Evolutionary conservation across 352 stramenopile genomes (phyloP).

Genomic region (Pythium utonaiense): DNA sequence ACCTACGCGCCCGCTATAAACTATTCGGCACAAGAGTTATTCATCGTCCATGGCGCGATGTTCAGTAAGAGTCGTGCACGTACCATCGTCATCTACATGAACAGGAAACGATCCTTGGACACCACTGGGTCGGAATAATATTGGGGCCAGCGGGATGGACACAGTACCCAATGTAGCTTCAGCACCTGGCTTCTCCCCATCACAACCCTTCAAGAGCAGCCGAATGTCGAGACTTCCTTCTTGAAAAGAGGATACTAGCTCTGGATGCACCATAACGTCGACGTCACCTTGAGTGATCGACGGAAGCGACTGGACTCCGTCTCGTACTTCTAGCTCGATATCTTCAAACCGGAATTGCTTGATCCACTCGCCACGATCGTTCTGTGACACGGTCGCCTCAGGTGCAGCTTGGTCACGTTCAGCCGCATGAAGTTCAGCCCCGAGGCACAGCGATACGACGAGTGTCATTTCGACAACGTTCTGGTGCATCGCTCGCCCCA

Average conservation of each 20-base stretch:
- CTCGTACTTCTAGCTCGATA: constrained; percentile 8
- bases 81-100: constrained; percentile 23
- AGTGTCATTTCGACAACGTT: constrained; percentile 1
- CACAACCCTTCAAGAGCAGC: constrained; percentile 2
- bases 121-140: constrained; percentile 40
- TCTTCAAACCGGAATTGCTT: constrained; percentile 18
- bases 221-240: constrained; percentile 13
- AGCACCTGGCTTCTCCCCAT: background rate
- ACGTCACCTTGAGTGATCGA: constrained; percentile 17
- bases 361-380: constrained; percentile 9
- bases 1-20: constrained; percentile 10
- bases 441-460: constrained; percentile 9
- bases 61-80: too few species aligned
- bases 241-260: constrained; percentile 19
- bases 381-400: background rate
- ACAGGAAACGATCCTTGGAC: constrained; percentile 42
- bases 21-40: constrained; percentile 2
- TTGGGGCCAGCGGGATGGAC: constrained; percentile 27
- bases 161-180: constrained; percentile 18
- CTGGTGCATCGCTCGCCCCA: background rate
- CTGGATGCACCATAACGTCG: constrained; percentile 17
- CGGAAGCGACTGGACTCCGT: constrained; percentile 18
- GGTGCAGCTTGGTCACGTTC: background rate
- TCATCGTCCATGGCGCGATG: background rate
- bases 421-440: constrained; percentile 1